Conservation (phyloP, 352 stramenopile genomes). For the Halophytophthora batemanensis region DNA sequence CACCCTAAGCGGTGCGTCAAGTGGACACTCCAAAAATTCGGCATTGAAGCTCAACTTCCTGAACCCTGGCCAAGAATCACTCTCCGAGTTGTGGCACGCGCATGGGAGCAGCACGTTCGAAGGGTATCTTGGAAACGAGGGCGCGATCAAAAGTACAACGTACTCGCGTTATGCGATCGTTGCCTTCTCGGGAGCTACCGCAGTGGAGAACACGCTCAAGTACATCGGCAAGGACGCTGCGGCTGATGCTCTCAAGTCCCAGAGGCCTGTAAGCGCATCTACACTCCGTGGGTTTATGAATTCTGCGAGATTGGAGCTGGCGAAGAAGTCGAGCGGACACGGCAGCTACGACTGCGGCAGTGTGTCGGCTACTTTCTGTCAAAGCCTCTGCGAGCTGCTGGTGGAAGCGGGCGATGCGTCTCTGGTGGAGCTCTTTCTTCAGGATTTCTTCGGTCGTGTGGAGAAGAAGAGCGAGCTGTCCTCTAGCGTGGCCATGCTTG, state of each 20-base stretch:
- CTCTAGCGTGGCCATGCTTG: slow-evolving; percentile 1
- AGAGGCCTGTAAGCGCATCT: background rate
- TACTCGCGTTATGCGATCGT: slow-evolving; percentile 20
- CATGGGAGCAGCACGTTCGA: slow-evolving; percentile 8
- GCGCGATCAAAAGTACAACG: slow-evolving; percentile 6
- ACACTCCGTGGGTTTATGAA: slow-evolving; percentile 6
- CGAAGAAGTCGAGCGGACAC: background rate
- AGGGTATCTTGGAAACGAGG: slow-evolving; percentile 18
- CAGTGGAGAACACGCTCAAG: slow-evolving; percentile 4
- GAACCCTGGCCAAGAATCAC: slow-evolving; percentile 16
- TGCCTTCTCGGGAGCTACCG: slow-evolving; percentile 7
- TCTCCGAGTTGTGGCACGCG: slow-evolving; percentile 9
- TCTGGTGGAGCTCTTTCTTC: slow-evolving; percentile 11
- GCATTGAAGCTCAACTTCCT: slow-evolving; percentile 16
- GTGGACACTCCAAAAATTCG: background rate
- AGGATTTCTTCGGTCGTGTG: slow-evolving; percentile 2
- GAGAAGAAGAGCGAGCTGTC: slow-evolving; percentile 1
- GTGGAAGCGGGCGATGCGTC: slow-evolving; percentile 10
- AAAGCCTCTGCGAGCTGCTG: slow-evolving; percentile 9
- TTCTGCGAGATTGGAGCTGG: background rate
- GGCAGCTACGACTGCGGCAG: no score
- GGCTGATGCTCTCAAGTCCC: slow-evolving; percentile 1
- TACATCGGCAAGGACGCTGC: slow-evolving; percentile 5
- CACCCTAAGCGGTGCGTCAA: background rate
- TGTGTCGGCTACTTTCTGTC: slow-evolving; percentile 7